These are phyloP conservation scores for Eucalyptus curtisii DNA, from an alignment of 345 rosid species.

Conservation along the genomic window DNA sequence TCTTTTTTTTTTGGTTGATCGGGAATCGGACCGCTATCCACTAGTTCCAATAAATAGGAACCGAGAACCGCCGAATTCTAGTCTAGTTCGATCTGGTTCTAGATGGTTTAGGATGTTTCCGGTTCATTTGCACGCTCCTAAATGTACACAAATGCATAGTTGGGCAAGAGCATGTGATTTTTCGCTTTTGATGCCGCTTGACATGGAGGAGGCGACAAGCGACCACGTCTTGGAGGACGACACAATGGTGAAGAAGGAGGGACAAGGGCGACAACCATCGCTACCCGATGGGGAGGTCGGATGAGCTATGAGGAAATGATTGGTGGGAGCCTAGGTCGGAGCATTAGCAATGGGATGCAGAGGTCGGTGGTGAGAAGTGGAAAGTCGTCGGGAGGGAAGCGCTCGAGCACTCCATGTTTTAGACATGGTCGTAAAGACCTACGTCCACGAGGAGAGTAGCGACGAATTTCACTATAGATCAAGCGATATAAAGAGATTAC, in stretches of 20 bases:
- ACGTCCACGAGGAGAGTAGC: too few relatives aligned
- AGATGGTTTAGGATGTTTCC: rapidly evolving
- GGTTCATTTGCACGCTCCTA: too few relatives aligned
- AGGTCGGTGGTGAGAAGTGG: not conserved
- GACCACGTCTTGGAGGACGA: rapidly evolving
- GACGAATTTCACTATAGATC: too few relatives aligned
- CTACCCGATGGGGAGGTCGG: not conserved
- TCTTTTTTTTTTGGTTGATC: too few relatives aligned
- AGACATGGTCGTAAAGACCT: too few relatives aligned
- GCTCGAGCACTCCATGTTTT: not conserved
- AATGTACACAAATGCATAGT: too few relatives aligned
- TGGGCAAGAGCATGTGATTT: not conserved
- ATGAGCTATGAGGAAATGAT: not conserved
- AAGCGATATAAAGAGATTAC: too few relatives aligned
- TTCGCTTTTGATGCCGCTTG: rapidly evolving
- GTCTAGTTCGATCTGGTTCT: rapidly evolving
- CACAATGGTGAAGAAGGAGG: not conserved
- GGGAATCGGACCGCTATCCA: rapidly evolving
- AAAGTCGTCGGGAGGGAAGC: not conserved
- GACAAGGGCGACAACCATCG: not conserved
- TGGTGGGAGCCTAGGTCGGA: not conserved
- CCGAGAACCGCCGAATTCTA: rapidly evolving
- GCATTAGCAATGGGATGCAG: not conserved
- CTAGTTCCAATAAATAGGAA: rapidly evolving
- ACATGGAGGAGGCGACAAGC: not conserved